Percentiles rank a stretch among this genome's conserved stretches.
Evolutionary conservation across 179 eudicot species (phyloP).

Genomic region (Carnegiea gigantea): DNA sequence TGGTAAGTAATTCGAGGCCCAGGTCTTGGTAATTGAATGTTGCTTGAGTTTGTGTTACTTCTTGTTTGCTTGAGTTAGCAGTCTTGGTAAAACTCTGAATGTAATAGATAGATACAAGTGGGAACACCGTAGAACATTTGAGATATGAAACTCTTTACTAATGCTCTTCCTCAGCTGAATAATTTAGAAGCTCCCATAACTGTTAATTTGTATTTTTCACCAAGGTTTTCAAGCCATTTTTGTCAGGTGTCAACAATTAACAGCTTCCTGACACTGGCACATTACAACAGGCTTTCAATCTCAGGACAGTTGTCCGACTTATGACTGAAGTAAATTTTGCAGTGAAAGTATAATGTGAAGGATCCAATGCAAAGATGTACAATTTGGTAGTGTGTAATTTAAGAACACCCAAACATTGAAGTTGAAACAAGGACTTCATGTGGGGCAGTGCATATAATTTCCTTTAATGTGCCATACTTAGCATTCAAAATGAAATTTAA

Average conservation of each 20-base stretch:
- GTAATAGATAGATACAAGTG: too few species aligned
- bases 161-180: neutral
- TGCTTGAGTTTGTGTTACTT: too few species aligned
- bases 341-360: neutral
- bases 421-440: neutral
- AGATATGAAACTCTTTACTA: neutral
- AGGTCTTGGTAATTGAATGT: too few species aligned
- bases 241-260: neutral
- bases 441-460: neutral
- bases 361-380: neutral
- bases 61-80: too few species aligned
- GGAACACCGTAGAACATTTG: neutral
- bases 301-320: neutral
- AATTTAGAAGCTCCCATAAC: neutral
- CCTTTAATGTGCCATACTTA: neutral
- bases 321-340: neutral
- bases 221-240: neutral
- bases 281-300: neutral
- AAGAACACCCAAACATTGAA: neutral
- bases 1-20: too few species aligned
- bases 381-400: neutral
- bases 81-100: neutral
- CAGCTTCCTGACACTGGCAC: slow-evolving; percentile 1
- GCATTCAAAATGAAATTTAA: too few species aligned
- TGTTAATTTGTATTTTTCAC: neutral